Evolutionary conservation across 495 filamentous ascomycete species (phyloP).

Genomic region (Copromyces sp.): DNA sequence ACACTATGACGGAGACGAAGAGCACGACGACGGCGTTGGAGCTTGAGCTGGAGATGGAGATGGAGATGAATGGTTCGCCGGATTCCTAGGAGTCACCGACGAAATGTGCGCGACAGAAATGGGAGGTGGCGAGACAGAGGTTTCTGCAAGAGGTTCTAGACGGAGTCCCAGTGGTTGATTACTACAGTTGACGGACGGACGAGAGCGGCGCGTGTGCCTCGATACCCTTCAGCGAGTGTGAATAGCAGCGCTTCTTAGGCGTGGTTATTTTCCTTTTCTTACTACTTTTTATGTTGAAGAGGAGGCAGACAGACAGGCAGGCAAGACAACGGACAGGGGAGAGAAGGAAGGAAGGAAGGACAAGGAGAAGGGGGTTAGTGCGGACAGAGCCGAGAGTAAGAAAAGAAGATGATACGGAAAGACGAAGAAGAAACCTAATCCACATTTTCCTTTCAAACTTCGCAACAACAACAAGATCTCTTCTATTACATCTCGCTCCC

Average conservation of each 20-base stretch:
- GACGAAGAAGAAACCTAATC: background rate
- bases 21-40: background rate
- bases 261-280: background rate
- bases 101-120: background rate
- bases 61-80: constrained; percentile 20
- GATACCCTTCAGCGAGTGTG: background rate
- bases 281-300: background rate
- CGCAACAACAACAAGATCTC: background rate
- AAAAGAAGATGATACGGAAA: background rate
- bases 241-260: background rate
- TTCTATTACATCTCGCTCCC: background rate
- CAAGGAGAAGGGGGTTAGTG: background rate
- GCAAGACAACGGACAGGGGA: background rate
- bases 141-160: background rate
- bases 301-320: background rate
- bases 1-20: background rate
- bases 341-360: background rate
- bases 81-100: background rate
- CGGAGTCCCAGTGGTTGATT: background rate
- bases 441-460: background rate
- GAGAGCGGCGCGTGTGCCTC: background rate
- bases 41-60: constrained; percentile 12
- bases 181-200: background rate
- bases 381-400: background rate
- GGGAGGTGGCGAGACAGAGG: background rate